Percentiles rank a stretch among this genome's conserved stretches.
Conservation (phyloP, 306 rosid genomes). For the Trifolium fragiferum region DNA sequence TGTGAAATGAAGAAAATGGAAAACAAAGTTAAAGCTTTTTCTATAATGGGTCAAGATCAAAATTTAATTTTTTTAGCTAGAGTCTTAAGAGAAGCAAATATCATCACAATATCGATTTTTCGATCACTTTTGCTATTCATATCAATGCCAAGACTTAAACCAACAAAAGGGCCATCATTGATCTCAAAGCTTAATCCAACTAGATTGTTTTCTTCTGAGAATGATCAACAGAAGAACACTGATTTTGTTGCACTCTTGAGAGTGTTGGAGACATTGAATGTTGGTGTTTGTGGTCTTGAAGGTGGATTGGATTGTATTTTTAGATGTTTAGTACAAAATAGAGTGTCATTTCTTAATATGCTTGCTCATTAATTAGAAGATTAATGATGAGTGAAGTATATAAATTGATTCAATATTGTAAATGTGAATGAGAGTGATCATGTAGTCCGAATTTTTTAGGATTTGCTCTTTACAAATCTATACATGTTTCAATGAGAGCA, state of each 20-base stretch:
- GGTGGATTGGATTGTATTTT: slow-evolving; percentile 52
- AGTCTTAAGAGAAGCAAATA: slow-evolving; percentile 60
- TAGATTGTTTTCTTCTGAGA: slow-evolving; percentile 50
- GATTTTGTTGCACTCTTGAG: slow-evolving; percentile 37
- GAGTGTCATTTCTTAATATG: slow-evolving; percentile 77
- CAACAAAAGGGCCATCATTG: slow-evolving; percentile 51
- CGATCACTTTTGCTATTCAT: slow-evolving; percentile 54
- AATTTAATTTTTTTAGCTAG: slow-evolving; percentile 30
- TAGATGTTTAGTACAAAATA: slow-evolving; percentile 66
- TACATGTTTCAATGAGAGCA: slow-evolving; percentile 39
- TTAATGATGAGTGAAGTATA: slow-evolving; percentile 10
- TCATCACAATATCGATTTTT: slow-evolving; percentile 54
- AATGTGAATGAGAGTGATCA: slow-evolving; percentile 27
- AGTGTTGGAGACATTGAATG: slow-evolving; percentile 53
- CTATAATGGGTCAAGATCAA: slow-evolving; percentile 47
- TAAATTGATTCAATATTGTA: slow-evolving; percentile 16
- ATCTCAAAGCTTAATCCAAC: slow-evolving; percentile 53
- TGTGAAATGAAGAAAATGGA: slow-evolving; percentile 60
- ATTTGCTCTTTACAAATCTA: slow-evolving; percentile 44
- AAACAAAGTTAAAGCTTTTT: slow-evolving; percentile 24
- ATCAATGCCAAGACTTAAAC: slow-evolving; percentile 48
- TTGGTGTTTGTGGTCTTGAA: slow-evolving; percentile 46
- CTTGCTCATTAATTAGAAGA: slow-evolving; percentile 50
- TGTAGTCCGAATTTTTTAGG: slow-evolving; percentile 48
- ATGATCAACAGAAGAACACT: slow-evolving; percentile 44